phyloP scores from a whole-genome alignment of 2,329 filamentous ascomycete genomes.

The Coniochaeta prunicola region DNA sequence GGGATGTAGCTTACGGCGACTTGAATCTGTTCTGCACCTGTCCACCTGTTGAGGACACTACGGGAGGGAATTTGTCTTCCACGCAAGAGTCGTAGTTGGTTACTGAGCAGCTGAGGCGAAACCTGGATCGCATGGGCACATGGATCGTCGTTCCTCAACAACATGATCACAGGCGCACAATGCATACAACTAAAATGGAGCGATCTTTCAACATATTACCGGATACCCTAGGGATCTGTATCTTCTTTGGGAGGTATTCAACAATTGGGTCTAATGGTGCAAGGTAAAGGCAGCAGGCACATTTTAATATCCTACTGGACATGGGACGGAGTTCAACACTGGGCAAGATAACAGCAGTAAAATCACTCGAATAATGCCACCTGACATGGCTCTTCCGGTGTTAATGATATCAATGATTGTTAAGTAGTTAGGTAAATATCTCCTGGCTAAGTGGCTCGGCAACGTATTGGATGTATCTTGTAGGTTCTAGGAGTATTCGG shows the following conservation, averaged over 20 bases:
- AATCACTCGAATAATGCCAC: background rate
- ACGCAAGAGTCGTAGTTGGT: background rate
- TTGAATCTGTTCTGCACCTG: constrained; percentile 94
- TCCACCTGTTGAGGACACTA: constrained; percentile 67
- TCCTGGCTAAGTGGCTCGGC: no score
- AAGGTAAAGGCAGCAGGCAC: background rate
- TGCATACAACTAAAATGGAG: background rate
- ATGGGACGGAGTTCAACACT: background rate
- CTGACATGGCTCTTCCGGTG: no score
- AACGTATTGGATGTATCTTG: no score
- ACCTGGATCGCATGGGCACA: background rate
- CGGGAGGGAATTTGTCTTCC: constrained; percentile 17
- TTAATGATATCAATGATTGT: no score
- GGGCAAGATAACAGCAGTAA: background rate
- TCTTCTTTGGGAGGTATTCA: background rate
- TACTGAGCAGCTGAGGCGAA: background rate
- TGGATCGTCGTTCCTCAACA: background rate
- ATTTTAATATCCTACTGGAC: background rate
- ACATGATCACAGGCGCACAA: background rate
- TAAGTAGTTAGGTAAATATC: no score
- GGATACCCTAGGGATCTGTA: background rate
- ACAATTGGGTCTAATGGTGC: background rate
- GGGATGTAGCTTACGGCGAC: constrained; percentile 70
- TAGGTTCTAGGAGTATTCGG: no score
- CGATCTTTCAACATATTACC: background rate